phyloP scores from a whole-genome alignment of 805 yeast species.

The Tetrapisispora arboricola region DNA sequence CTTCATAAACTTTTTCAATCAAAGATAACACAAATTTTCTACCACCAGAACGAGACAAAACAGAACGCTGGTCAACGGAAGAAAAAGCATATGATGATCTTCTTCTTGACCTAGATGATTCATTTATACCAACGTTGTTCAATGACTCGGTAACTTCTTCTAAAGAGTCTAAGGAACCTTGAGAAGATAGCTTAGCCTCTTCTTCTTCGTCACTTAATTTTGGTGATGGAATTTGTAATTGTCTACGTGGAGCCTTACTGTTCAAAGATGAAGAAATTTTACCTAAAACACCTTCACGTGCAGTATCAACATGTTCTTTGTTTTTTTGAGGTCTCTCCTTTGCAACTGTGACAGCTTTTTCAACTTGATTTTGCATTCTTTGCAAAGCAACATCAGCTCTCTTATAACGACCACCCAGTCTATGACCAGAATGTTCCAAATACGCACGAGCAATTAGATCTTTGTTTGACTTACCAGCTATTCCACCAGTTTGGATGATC shows the following conservation, averaged over 20 bases:
- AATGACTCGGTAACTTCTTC: slow-evolving; percentile 26
- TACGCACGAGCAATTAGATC: slow-evolving; percentile 89
- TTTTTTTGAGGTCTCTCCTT: slow-evolving; percentile 72
- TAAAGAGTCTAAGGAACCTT: slow-evolving; percentile 17
- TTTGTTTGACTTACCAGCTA: slow-evolving; percentile 37
- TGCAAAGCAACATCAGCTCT: slow-evolving; percentile 85
- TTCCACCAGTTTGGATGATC: slow-evolving; percentile 46
- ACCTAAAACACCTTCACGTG: slow-evolving; percentile 80
- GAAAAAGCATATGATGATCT: slow-evolving; percentile 29
- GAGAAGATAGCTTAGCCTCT: slow-evolving; percentile 22
- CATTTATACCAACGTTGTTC: slow-evolving; percentile 23
- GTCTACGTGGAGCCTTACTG: slow-evolving; percentile 81
- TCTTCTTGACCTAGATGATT: slow-evolving; percentile 23
- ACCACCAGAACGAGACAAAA: slow-evolving; percentile 30
- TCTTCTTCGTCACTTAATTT: slow-evolving; percentile 35
- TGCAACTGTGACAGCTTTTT: slow-evolving; percentile 91
- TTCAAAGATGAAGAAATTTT: slow-evolving; percentile 72
- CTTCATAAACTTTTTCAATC: slow-evolving; percentile 70
- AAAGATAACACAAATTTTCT: slow-evolving; percentile 50
- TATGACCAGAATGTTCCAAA: slow-evolving; percentile 82
- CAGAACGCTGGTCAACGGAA: slow-evolving; percentile 27
- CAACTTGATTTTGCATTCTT: slow-evolving; percentile 97
- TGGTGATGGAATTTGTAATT: slow-evolving; percentile 46
- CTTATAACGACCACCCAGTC: slow-evolving; percentile 75
- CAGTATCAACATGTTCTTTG: slow-evolving; percentile 31